Percentiles rank a stretch among this genome's conserved stretches.
Evolutionary conservation across 345 rosid species (phyloP).

Genomic region (Lepidium africanum): DNA sequence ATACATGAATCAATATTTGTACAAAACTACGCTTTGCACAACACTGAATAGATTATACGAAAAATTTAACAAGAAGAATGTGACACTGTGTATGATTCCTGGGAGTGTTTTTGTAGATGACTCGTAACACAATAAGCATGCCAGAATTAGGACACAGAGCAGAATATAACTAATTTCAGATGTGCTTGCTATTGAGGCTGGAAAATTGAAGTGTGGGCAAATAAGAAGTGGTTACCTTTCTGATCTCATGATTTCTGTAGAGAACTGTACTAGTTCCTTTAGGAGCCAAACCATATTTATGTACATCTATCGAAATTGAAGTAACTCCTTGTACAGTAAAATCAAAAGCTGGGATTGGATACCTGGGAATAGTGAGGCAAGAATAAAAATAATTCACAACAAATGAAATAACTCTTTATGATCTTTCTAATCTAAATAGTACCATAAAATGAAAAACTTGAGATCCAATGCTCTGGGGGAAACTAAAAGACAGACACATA

Average conservation of each 20-base stretch:
- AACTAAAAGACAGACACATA: not conserved
- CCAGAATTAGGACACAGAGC: not conserved
- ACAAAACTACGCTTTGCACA: not conserved
- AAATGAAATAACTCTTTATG: not conserved
- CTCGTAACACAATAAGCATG: not conserved
- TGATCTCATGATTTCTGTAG: constrained; percentile 89
- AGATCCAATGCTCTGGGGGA: not conserved
- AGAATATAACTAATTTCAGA: not conserved
- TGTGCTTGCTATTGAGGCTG: not conserved
- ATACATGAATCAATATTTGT: not conserved
- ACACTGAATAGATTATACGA: not conserved
- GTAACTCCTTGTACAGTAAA: constrained; percentile 85
- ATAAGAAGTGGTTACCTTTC: constrained; percentile 56
- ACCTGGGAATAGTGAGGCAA: constrained; percentile 35
- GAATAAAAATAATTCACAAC: not conserved
- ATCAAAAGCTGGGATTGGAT: constrained; percentile 80
- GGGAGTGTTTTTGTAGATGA: not conserved
- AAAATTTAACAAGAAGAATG: not conserved
- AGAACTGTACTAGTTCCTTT: constrained; percentile 92
- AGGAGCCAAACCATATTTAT: constrained; percentile 94
- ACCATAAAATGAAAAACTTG: not conserved
- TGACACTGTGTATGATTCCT: not conserved
- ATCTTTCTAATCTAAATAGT: not conserved
- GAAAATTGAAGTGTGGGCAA: not conserved
- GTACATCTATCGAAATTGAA: constrained; percentile 85